phyloP scores from a whole-genome alignment of 345 rosid species.

The Gossypium ekmanianum region DNA sequence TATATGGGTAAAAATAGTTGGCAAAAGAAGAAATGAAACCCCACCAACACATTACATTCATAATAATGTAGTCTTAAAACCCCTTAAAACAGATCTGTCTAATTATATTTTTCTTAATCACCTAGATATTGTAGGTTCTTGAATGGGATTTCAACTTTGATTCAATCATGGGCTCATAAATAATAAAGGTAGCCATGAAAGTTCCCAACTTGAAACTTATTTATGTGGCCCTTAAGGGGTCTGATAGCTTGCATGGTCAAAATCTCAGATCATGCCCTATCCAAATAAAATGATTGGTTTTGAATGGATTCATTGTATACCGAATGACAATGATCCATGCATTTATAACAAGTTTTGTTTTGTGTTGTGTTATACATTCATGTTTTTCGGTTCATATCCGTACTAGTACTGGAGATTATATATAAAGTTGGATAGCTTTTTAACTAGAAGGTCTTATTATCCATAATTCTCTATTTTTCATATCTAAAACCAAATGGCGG shows the following conservation, averaged over 20 bases:
- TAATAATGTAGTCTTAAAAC: constrained; percentile 4
- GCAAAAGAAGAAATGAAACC: constrained; percentile 22
- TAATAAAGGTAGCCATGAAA: constrained; percentile 10
- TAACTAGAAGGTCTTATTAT: background rate
- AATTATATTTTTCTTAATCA: constrained; percentile 1
- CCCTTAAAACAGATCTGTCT: background rate
- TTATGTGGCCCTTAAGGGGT: background rate
- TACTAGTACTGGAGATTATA: background rate
- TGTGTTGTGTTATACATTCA: constrained; percentile 9
- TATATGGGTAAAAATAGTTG: constrained; percentile 22
- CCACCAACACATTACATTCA: constrained; percentile 17
- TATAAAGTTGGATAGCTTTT: background rate
- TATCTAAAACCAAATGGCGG: too few species aligned
- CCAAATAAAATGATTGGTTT: background rate
- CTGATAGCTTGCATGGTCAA: background rate
- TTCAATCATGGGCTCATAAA: too few species aligned
- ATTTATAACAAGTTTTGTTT: constrained; percentile 2
- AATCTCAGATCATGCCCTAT: background rate
- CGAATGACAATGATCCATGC: background rate
- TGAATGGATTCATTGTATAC: background rate
- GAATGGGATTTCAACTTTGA: background rate
- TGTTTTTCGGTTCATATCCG: constrained; percentile 1
- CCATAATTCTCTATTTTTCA: too few species aligned
- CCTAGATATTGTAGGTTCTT: background rate
- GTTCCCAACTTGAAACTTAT: constrained; percentile 16